Evolutionary conservation across 192 early-diverging fungal genomes (phyloP), one percentile per base, ranked within the genome.

Genomic region (Umbelopsis ramanniana): DNA sequence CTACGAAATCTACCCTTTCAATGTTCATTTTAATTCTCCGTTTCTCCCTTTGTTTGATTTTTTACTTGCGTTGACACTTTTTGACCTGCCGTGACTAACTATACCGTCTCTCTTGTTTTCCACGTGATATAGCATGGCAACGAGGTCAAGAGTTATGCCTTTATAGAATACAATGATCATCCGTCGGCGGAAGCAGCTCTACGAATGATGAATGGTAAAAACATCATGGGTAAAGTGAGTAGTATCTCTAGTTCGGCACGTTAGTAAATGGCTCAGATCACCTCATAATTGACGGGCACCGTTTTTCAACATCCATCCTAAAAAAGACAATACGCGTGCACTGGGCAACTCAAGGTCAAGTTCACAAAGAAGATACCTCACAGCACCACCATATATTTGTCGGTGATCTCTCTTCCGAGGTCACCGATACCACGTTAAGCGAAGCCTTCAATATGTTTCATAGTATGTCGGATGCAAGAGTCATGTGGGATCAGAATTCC

Each of bases 401-500:
- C 71, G 95, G 95, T 47, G 95, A 97, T 55, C 83, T 97, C 70
- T 92, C 92, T 52, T 84, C 95, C 19, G 95, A 96, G 72, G 90
- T 97, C 67, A 96, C 86, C 46, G 93, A 96, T 73, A 89, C 92
- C 53, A 79, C 90, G 40, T 84, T 97, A 43, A 80, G 81, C 37
- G 90, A 92, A 72, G 90, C 94, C 4, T 97, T 97, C 60, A 74
- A 74, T 50, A 85, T 72, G 21, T 94, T 93, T 77, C 87, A 88
- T 10, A 82, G 79, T 45, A 84, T 94, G 84, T 92, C 90, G 90
- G 93, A 95, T 72, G 95, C 95, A 45, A 90, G 93, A 66, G 95
- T 97, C 33, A 95, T 97, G 95, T 95, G 95, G 93, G 95, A 97
- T 75, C 76, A 84, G 70, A 84, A 87, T 53, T 92, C 95, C 53